A percentile compares a stretch with the other conserved stretches of the same genome.
Conservation (phyloP, 192 early-diverging fungal species). For the Kappamyces sp. region DNA sequence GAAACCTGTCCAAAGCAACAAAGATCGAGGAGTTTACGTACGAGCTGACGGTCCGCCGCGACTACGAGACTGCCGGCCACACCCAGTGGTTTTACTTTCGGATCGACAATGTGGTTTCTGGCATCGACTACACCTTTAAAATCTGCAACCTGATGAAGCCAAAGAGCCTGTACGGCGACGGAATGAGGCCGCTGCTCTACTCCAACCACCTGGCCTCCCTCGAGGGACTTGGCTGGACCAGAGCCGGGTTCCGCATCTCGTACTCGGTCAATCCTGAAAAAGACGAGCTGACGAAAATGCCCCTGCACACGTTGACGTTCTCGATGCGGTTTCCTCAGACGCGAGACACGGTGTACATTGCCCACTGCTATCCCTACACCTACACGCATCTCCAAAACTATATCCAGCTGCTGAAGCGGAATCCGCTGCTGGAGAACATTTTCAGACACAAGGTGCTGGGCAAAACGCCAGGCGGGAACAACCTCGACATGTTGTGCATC, state of each 20-base stretch:
- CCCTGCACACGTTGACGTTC: conserved; percentile 28
- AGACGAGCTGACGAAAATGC: neutral
- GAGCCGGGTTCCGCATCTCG: conserved; percentile 28
- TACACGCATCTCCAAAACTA: conserved; percentile 37
- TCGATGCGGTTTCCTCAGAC: conserved; percentile 17
- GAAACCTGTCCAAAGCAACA: conserved; percentile 29
- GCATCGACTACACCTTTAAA: conserved; percentile 26
- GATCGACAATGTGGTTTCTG: conserved; percentile 14
- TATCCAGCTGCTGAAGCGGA: too few species aligned
- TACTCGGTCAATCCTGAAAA: conserved; percentile 23
- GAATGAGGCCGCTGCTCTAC: conserved; percentile 31
- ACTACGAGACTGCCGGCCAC: conserved; percentile 26
- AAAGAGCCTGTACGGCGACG: conserved; percentile 26
- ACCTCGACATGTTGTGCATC: conserved; percentile 29
- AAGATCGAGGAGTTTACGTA: conserved; percentile 17
- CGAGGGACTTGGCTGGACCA: conserved; percentile 32
- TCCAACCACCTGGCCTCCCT: conserved; percentile 18
- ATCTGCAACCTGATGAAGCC: conserved; percentile 35
- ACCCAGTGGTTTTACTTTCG: conserved; percentile 37
- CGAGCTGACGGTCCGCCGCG: conserved; percentile 22
- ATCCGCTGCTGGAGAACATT: neutral
- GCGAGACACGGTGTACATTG: conserved; percentile 33
- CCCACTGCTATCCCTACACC: conserved; percentile 42
- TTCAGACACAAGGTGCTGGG: conserved; percentile 33
- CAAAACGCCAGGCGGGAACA: conserved; percentile 30